Evolutionary conservation across 108 stramenopile genomes (phyloP).

Genomic region (Nitzschia sp.): DNA sequence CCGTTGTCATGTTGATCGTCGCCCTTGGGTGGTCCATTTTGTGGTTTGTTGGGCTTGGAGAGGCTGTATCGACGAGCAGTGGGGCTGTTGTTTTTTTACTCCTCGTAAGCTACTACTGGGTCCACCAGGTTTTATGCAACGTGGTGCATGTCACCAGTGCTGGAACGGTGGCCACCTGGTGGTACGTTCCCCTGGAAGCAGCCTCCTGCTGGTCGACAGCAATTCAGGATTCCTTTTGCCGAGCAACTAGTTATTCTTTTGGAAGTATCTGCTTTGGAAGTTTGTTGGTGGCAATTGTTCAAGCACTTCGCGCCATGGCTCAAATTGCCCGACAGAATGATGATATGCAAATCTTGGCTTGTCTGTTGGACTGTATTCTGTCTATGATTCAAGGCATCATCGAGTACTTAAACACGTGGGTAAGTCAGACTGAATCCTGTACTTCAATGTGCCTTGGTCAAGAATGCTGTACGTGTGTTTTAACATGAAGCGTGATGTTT

Average conservation of each 20-base stretch:
- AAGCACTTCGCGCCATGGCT: conserved; percentile 63
- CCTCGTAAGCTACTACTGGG: conserved; percentile 61
- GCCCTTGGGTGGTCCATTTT: conserved; percentile 66
- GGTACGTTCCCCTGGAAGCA: conserved; percentile 82
- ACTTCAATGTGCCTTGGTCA: conserved; percentile 87
- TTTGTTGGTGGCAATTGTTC: conserved; percentile 81
- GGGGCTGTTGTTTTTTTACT: conserved; percentile 35
- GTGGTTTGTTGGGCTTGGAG: conserved; percentile 57
- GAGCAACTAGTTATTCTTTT: conserved; percentile 68
- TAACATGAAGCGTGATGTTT: conserved; percentile 70
- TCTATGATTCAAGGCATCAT: conserved; percentile 58
- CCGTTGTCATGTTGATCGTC: conserved; percentile 44
- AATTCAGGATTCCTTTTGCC: conserved; percentile 48
- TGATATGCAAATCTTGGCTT: conserved; percentile 54
- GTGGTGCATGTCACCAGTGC: conserved; percentile 79
- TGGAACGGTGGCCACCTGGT: conserved; percentile 86
- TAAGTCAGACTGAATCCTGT: not conserved
- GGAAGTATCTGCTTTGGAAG: conserved; percentile 87
- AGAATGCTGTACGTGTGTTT: conserved; percentile 77
- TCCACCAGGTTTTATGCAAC: conserved; percentile 58
- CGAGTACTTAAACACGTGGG: conserved; percentile 76
- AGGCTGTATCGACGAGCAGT: conserved; percentile 26
- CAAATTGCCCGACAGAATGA: conserved; percentile 49
- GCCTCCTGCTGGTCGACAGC: conserved; percentile 58
- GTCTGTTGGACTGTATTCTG: conserved; percentile 75